Base-by-base conservation (phyloP, 2,329 filamentous ascomycete species). In the Cercospora canescens region DNA sequence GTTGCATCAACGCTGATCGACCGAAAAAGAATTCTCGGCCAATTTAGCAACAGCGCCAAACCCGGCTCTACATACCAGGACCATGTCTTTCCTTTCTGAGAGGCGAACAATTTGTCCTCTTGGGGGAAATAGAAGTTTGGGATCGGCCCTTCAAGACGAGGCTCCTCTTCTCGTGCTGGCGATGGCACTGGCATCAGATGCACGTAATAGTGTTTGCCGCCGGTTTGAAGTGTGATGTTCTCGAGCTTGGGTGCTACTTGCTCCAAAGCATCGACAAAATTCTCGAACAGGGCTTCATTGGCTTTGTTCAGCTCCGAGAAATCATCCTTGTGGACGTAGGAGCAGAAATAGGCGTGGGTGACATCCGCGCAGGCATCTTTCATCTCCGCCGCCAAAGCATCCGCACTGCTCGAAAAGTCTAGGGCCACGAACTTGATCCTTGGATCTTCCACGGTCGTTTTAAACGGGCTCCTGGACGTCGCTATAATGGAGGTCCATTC, bases 321-420 rank as follows among this genome's bases (percentile, higher is more conserved):
- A 45, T 45, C 41, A 5, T 45, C 41, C 7, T 45, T 24, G 58
- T 79, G 77, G 4, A 77, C 72, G 54, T 78, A 78, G 0, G 77
- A 77, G 2, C 74, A 69, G 65, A 76, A 79, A 63, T 70, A 79
- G 1, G 76, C 73, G 56, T 79, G 77, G 0, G 77, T 78, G 6
- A 78, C 75, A 16, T 71, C 66, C 0, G 39, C 60, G 30, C 75
- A 78, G 16, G 39, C 39, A 21, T 45, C n/a, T 18, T 45, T 45
- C 39, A 45, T 45, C n/a, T 45, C 39, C n/a, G 39, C 9, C 39
- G n/a, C 39, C 39, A 45, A 45, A 18, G n/a, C 39, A 45, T 45
- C 39, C 7, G 39, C n/a, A n/a, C 39, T 45, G 75, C 11, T 45
- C 39, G 39, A 45, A 4, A 45, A 45, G n/a, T 45, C 39, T 18